Percentiles rank a stretch among this genome's conserved stretches.
Conservation (phyloP, 139 green algal species). For the Penium margaritaceum region DNA sequence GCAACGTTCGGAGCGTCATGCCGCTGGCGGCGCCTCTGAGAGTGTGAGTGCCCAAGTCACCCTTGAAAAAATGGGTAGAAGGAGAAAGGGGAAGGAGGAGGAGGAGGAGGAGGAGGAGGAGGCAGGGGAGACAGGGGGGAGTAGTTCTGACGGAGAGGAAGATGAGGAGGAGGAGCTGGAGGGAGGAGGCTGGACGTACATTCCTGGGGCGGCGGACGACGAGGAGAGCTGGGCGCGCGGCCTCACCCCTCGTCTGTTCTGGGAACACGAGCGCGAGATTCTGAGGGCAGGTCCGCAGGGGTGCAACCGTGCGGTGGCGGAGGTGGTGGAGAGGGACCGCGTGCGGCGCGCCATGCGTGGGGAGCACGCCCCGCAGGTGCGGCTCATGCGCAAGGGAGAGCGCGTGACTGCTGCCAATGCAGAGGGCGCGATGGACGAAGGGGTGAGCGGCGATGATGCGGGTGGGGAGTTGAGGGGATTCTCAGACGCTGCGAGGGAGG, state of each 20-base stretch:
- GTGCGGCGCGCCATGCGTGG: conserved; percentile 13
- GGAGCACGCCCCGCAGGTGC: background rate
- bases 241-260: conserved; percentile 70
- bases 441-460: too few relatives aligned
- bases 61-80: conserved; percentile 11
- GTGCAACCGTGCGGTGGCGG: conserved; percentile 41
- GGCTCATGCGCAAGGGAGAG: too few relatives aligned
- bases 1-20: background rate
- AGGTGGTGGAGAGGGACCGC: conserved; percentile 49
- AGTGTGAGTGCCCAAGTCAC: too few relatives aligned
- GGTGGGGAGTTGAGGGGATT: too few relatives aligned
- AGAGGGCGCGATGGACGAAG: too few relatives aligned
- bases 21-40: background rate
- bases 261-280: conserved; percentile 48
- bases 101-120: background rate
- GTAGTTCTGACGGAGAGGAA: background rate
- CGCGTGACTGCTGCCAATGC: too few relatives aligned
- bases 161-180: background rate
- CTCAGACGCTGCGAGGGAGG: too few relatives aligned
- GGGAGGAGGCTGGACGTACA: conserved; percentile 55
- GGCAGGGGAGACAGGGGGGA: too few relatives aligned
- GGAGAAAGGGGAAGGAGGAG: background rate
- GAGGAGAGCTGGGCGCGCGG: conserved; percentile 86
- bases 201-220: conserved; percentile 85
- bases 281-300: conserved; percentile 49